phyloP scores from a whole-genome alignment of 768 basidiomycete species.

The Hortiboletus campestris region DNA sequence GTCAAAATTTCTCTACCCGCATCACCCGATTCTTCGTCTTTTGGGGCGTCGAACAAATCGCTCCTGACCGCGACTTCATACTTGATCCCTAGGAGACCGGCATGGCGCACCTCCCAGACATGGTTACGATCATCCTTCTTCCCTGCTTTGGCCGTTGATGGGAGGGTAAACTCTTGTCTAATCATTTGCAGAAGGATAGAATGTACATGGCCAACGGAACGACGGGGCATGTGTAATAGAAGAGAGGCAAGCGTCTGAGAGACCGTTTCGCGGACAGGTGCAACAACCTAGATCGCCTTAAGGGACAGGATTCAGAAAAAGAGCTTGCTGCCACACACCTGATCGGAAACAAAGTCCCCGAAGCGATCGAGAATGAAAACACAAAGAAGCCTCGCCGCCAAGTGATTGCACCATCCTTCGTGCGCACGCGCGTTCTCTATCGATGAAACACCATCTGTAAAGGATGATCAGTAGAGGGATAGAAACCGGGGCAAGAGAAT shows the following conservation, averaged over 20 bases:
- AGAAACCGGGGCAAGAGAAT: not conserved
- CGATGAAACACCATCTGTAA: conserved; percentile 47
- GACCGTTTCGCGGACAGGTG: conserved; percentile 94
- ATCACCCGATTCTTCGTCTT: conserved; percentile 35
- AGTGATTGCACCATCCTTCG: conserved; percentile 86
- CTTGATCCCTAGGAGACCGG: conserved; percentile 95
- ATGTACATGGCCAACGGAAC: conserved; percentile 78
- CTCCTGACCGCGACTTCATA: conserved; percentile 94
- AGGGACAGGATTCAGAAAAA: not conserved
- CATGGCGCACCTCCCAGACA: conserved; percentile 97
- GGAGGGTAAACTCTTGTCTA: conserved; percentile 71
- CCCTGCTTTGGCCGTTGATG: conserved; percentile 32
- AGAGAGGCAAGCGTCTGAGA: conserved; percentile 92
- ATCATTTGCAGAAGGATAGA: conserved; percentile 90
- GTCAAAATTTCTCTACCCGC: conserved; percentile 59
- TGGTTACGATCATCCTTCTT: conserved; percentile 48
- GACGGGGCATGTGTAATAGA: conserved; percentile 82
- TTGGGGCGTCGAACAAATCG: conserved; percentile 61
- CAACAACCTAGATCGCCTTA: conserved; percentile 61
- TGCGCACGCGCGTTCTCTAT: conserved; percentile 66
- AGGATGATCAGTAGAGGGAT: not conserved
- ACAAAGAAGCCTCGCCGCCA: conserved; percentile 82
- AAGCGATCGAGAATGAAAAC: conserved; percentile 97
- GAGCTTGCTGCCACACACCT: conserved; percentile 38
- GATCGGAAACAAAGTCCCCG: conserved; percentile 95